Evolutionary conservation across 352 stramenopile genomes (phyloP), one percentile per base, ranked within the genome.

Genomic region (Pythium myriotylum): DNA sequence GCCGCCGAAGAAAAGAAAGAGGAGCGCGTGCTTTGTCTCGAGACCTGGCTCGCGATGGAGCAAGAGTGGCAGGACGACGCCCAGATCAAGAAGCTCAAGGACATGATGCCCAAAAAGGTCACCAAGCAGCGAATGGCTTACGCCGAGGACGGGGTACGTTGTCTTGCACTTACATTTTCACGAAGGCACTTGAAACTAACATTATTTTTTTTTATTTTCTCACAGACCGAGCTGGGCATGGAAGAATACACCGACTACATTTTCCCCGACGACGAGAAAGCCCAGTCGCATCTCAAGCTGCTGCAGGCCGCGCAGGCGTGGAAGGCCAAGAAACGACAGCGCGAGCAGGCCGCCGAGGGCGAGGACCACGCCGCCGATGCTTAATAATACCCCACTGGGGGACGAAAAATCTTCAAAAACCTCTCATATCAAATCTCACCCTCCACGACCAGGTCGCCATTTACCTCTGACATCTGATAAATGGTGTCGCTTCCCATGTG

Each of bases 191-290:
- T n/a, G n/a, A n/a, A n/a, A n/a, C n/a, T n/a, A n/a, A n/a, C n/a
- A n/a, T n/a, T n/a, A n/a, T n/a, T 13, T 35, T 46, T 48, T 41
- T 17, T 24, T 39, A n/a, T 47, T 49, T 56, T 20, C 9, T 51
- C 49, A 57, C 64, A 93, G 84, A 88, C 76, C 79, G 93, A 84
- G 74, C 79, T 86, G 85, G 96, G 84, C 3, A 86, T 94, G 83
- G 97, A 99, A 75, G 97, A 99, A 68, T 99, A 99, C 84, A 98
- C 96, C 53, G 97, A 99, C 70, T 99, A 99, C 71, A 84, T 98
- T 52, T 99, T 99, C 84, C 97, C 97, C 5, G 97, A 99, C 73
- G 97, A 99, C 69, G 85, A 98, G 62, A 89, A 97, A 68, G 89
- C 92, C 3, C 90, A 92, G 50, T 88, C 91, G 32, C 97, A 98